Percentiles rank a stretch among this genome's conserved stretches.
Conservation (phyloP, 345 rosid species). For the Sisymbrium irio region DNA sequence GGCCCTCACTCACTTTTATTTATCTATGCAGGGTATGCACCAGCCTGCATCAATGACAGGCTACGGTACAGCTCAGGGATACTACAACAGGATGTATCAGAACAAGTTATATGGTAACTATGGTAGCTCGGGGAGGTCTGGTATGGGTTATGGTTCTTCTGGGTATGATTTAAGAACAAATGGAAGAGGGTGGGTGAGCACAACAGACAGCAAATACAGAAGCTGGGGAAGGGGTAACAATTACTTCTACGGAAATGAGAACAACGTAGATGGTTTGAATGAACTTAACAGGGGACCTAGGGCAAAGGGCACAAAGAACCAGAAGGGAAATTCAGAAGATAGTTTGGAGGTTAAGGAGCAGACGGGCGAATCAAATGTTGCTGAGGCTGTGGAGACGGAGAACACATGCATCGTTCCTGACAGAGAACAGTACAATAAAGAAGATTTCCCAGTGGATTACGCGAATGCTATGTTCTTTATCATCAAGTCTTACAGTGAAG, state of each 20-base stretch:
- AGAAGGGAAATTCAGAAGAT: conserved; percentile 45
- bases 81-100: conserved; percentile 58
- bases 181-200: conserved; percentile 61
- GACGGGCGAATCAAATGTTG: conserved; percentile 38
- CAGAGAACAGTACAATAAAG: conserved; percentile 60
- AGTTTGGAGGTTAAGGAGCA: conserved; percentile 52
- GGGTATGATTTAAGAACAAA: conserved; percentile 65
- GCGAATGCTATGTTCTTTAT: conserved; percentile 74
- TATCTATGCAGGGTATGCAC: conserved; percentile 49
- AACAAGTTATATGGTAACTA: conserved; percentile 68
- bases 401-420: conserved; percentile 43
- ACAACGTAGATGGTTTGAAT: conserved; percentile 61
- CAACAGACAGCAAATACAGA: conserved; percentile 60
- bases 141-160: conserved; percentile 62
- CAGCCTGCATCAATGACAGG: conserved; percentile 55
- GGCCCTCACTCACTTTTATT: neutral
- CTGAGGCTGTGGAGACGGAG: conserved; percentile 43
- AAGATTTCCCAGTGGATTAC: conserved; percentile 67
- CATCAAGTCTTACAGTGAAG: conserved; percentile 96
- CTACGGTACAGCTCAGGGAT: conserved; percentile 58
- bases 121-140: conserved; percentile 60
- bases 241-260: conserved; percentile 57
- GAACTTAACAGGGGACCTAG: conserved; percentile 94
- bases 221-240: conserved; percentile 68
- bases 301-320: conserved; percentile 68